Evolutionary conservation across 176 grass and related monocot genomes (phyloP).

Genomic region (Cymbopogon citratus): DNA sequence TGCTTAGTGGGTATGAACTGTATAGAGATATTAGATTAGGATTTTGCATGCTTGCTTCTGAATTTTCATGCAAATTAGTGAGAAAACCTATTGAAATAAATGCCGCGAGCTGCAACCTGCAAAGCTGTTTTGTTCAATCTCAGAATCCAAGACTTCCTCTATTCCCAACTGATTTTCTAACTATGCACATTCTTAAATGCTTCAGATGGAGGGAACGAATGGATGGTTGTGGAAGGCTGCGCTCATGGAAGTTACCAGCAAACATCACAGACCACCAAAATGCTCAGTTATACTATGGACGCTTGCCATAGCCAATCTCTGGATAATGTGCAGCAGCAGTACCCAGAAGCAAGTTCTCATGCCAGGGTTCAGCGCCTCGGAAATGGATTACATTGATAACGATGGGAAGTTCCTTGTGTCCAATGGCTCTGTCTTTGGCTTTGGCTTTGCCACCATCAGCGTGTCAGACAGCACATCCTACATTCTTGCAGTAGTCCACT

Average conservation of each 20-base stretch:
- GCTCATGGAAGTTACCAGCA: constrained; percentile 11
- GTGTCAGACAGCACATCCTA: constrained; percentile 46
- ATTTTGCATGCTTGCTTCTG: constrained; percentile 13
- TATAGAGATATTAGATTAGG: too few relatives aligned
- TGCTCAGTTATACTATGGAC: constrained; percentile 21
- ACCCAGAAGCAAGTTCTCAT: constrained; percentile 39
- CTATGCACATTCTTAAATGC: neutral
- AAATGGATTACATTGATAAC: constrained; percentile 89
- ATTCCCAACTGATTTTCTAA: constrained; percentile 1
- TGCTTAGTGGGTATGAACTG: too few relatives aligned
- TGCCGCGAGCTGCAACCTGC: neutral
- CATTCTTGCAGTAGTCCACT: constrained; percentile 57
- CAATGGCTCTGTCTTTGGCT: constrained; percentile 59
- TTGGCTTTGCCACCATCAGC: constrained; percentile 57
- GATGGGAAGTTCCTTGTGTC: constrained; percentile 66
- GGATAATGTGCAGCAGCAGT: constrained; percentile 42
- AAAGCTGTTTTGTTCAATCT: neutral
- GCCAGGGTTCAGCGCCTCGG: constrained; percentile 49
- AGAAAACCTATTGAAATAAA: neutral
- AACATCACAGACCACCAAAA: neutral
- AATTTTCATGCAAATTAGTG: neutral
- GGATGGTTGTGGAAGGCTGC: constrained; percentile 30
- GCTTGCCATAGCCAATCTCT: constrained; percentile 21
- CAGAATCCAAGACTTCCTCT: neutral
- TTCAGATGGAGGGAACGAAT: constrained; percentile 8